Evolutionary conservation across 2,329 filamentous ascomycete genomes (phyloP).

Genomic region (Arthrobotrys conoides): DNA sequence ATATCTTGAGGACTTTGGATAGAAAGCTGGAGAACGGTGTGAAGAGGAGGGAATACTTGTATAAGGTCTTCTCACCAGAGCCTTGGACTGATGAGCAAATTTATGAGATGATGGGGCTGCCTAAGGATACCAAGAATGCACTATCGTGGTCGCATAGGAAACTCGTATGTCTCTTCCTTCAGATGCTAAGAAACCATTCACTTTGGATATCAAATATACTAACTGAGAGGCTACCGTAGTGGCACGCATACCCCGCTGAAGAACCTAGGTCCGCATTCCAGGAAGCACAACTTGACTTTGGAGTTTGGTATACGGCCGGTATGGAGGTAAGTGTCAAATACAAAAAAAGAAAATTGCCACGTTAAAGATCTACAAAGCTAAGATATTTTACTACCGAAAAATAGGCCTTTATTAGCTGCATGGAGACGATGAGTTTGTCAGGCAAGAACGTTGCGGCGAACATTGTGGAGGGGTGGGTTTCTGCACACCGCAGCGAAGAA

Average conservation of each 20-base stretch:
- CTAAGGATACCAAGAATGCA: conserved; percentile 63
- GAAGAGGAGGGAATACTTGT: conserved; percentile 72
- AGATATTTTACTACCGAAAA: conserved; percentile 70
- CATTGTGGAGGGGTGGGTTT: conserved; percentile 75
- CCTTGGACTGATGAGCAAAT: conserved; percentile 65
- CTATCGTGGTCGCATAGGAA: conserved; percentile 63
- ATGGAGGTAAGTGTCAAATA: conserved; percentile 68
- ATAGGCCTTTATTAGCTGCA: conserved; percentile 88
- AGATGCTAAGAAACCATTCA: background rate
- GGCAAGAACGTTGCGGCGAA: conserved; percentile 86
- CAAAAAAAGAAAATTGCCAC: conserved; percentile 67
- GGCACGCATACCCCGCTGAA: conserved; percentile 87
- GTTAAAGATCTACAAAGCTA: conserved; percentile 66
- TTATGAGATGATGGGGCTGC: conserved; percentile 62
- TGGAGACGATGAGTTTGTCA: conserved; percentile 96
- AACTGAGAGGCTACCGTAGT: conserved; percentile 69
- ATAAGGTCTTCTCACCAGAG: conserved; percentile 77
- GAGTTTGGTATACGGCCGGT: conserved; percentile 79
- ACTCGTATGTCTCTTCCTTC: conserved; percentile 46
- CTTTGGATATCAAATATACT: conserved; percentile 61
- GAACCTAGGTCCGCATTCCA: conserved; percentile 91
- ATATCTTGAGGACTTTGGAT: conserved; percentile 75
- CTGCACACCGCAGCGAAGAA: conserved; percentile 30
- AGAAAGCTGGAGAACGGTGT: conserved; percentile 73
- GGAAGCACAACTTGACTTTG: conserved; percentile 77